A percentile compares a stretch with the other conserved stretches of the same genome.
These are phyloP conservation scores for Phytophthora hibernalis DNA, from an alignment of 352 stramenopile species.

Conservation along the genomic window DNA sequence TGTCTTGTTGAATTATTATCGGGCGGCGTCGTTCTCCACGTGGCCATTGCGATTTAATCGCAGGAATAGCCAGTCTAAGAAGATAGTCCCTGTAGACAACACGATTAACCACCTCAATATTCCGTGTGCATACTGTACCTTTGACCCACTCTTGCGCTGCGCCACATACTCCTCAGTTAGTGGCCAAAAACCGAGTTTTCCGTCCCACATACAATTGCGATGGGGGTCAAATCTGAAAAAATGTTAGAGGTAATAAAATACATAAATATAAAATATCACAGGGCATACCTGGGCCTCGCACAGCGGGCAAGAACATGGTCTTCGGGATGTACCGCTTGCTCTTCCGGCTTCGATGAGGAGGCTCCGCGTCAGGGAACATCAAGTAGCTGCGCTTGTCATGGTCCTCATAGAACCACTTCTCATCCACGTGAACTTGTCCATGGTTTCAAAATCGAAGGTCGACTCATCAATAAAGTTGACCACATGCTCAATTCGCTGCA, in stretches of 20 bases:
- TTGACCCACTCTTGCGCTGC: neutral
- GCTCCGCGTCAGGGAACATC: neutral
- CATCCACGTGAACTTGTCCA: conserved; percentile 4
- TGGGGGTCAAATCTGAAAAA: conserved; percentile 4
- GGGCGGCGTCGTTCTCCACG: neutral
- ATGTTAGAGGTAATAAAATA: neutral
- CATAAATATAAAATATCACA: neutral
- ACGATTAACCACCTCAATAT: neutral
- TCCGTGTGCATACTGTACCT: neutral
- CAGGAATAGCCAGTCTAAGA: neutral
- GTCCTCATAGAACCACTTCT: conserved; percentile 16
- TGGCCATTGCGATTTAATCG: neutral
- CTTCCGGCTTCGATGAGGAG: neutral
- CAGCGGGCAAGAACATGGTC: conserved; percentile 4
- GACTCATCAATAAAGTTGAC: neutral
- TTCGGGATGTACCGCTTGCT: conserved; percentile 13
- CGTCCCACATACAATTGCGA: neutral
- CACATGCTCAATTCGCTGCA: neutral
- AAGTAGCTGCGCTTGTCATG: neutral
- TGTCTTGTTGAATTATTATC: neutral
- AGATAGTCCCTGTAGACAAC: neutral
- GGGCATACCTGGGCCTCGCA: conserved; percentile 1
- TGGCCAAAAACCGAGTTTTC: neutral
- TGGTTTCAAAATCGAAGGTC: neutral
- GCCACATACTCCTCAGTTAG: neutral